Percentiles rank a stretch among this genome's conserved stretches.
phyloP scores from a whole-genome alignment of 148 eudicot species.

The Cornus controversa region DNA sequence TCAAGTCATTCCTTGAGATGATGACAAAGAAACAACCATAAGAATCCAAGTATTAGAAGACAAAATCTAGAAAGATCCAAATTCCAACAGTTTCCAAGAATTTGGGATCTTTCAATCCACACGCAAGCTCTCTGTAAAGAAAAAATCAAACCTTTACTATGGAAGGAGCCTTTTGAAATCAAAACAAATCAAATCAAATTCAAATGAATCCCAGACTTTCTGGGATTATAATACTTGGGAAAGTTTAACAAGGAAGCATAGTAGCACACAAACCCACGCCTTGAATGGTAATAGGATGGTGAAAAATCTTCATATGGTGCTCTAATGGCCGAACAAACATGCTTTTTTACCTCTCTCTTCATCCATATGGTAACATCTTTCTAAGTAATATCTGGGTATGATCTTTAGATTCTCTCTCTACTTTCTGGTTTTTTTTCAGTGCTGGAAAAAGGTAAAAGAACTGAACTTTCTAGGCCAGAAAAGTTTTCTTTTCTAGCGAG shows the following conservation, averaged over 20 bases:
- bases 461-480: slow-evolving; percentile 23
- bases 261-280: slow-evolving; percentile 12
- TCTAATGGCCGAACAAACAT: slow-evolving; percentile 76
- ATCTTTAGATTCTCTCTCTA: slow-evolving; percentile 7
- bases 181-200: slow-evolving; percentile 24
- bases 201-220: slow-evolving; percentile 29
- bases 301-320: slow-evolving; percentile 29
- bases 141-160: slow-evolving; percentile 10
- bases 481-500: slow-evolving; percentile 11
- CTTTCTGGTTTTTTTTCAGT: slow-evolving; percentile 12
- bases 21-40: slow-evolving; percentile 24
- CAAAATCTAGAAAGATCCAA: slow-evolving; percentile 12
- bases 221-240: slow-evolving; percentile 6
- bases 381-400: background rate
- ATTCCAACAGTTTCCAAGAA: slow-evolving; percentile 24
- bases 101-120: slow-evolving; percentile 30
- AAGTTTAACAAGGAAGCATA: slow-evolving; percentile 8
- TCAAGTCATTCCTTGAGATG: slow-evolving; percentile 37
- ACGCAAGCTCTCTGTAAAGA: slow-evolving; percentile 33
- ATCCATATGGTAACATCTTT: slow-evolving; percentile 12
- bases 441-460: too few relatives aligned
- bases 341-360: slow-evolving; percentile 38
- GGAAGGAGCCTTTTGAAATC: slow-evolving; percentile 5
- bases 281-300: slow-evolving; percentile 14
- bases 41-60: slow-evolving; percentile 8